These are phyloP conservation scores for Cicer pinnatifidum DNA, from an alignment of 306 rosid species.

Conservation along the genomic window DNA sequence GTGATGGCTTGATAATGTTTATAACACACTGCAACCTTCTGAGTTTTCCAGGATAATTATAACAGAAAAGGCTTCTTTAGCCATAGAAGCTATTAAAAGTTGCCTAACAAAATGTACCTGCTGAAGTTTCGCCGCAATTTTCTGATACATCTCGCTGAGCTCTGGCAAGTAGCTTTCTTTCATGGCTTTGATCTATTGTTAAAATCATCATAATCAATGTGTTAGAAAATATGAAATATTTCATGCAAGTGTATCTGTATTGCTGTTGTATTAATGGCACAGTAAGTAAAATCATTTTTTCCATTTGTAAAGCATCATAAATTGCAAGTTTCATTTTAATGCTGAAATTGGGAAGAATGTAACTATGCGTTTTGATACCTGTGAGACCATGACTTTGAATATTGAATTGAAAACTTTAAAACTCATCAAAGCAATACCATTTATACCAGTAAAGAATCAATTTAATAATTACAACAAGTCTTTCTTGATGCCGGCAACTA, in stretches of 20 bases:
- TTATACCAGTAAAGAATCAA: conserved; percentile 22
- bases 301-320: conserved; percentile 33
- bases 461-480: conserved; percentile 9
- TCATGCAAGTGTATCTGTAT: conserved; percentile 18
- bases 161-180: conserved; percentile 73
- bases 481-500: conserved; percentile 32
- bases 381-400: conserved; percentile 4
- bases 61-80: conserved; percentile 24
- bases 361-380: conserved; percentile 19
- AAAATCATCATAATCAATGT: conserved; percentile 42
- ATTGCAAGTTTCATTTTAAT: conserved; percentile 35
- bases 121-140: conserved; percentile 66
- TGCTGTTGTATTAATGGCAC: conserved; percentile 13
- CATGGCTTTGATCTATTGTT: conserved; percentile 70
- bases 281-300: neutral
- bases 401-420: conserved; percentile 35
- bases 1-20: conserved; percentile 22
- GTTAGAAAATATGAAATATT: conserved; percentile 34
- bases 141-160: conserved; percentile 73
- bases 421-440: conserved; percentile 31
- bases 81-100: conserved; percentile 19
- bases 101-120: conserved; percentile 59
- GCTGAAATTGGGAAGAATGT: conserved; percentile 10
- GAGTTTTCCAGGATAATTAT: conserved; percentile 19
- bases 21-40: conserved; percentile 37